Conservation (phyloP, 352 stramenopile species). For the Phytophthora multivora region DNA sequence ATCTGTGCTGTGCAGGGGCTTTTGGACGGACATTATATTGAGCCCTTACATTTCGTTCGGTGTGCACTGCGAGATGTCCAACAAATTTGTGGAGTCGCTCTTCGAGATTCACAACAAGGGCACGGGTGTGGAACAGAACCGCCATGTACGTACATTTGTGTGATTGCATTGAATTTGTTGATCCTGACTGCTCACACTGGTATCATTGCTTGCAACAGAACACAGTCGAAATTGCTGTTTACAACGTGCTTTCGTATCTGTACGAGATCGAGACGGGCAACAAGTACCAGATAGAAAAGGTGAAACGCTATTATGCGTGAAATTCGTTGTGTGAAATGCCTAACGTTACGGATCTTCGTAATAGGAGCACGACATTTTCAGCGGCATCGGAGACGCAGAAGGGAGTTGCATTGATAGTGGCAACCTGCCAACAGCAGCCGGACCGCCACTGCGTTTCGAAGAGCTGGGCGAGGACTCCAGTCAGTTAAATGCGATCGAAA, state of each 20-base stretch:
- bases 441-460: constrained; percentile 24
- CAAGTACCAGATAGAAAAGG: constrained; percentile 89
- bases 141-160: constrained; percentile 85
- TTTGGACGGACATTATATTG: constrained; percentile 93
- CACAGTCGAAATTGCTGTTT: constrained; percentile 91
- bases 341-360: background rate
- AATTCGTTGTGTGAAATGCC: background rate
- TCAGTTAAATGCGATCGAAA: constrained; percentile 21
- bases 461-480: constrained; percentile 33
- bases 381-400: constrained; percentile 72
- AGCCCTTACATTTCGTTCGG: constrained; percentile 92
- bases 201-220: constrained; percentile 57
- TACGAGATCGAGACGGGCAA: constrained; percentile 90
- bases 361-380: constrained; percentile 85
- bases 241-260: constrained; percentile 92
- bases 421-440: constrained; percentile 11
- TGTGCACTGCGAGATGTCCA: constrained; percentile 75
- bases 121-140: constrained; percentile 93
- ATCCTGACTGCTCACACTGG: too few species aligned
- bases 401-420: constrained; percentile 1
- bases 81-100: constrained; percentile 84
- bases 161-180: too few species aligned
- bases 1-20: constrained; percentile 80
- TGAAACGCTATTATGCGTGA: constrained; percentile 6
- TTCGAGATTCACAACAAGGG: constrained; percentile 95